Evolutionary conservation across 148 eudicot species (phyloP).

Genomic region (Rhododendron vialii): DNA sequence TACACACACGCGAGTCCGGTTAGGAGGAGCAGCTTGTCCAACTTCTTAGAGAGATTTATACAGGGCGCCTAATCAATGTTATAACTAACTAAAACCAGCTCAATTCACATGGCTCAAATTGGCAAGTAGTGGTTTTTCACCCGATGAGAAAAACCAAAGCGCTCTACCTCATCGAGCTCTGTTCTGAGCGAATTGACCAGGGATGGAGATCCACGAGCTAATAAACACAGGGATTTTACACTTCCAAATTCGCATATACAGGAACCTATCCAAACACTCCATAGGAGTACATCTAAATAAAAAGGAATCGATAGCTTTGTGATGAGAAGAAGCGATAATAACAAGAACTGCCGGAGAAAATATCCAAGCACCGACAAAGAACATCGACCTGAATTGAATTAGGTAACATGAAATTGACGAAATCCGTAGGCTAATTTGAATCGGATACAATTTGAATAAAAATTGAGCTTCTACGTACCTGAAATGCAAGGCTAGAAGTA

Average conservation of each 20-base stretch:
- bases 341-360: background rate
- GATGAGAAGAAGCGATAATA: background rate
- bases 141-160: background rate
- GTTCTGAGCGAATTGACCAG: background rate
- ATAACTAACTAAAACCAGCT: background rate
- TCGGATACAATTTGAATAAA: background rate
- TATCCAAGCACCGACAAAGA: background rate
- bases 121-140: background rate
- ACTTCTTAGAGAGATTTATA: background rate
- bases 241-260: background rate
- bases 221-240: background rate
- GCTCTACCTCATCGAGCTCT: background rate
- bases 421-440: background rate
- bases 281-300: background rate
- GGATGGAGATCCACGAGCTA: background rate
- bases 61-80: background rate
- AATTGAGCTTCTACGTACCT: constrained; percentile 7
- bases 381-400: background rate
- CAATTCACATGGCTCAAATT: background rate
- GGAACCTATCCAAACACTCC: background rate
- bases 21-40: background rate
- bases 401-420: background rate
- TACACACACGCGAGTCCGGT: background rate
- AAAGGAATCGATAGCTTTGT: background rate
- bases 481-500: background rate